Percentiles rank a stretch among this genome's conserved stretches.
phyloP scores from a whole-genome alignment of 75 land plant species.

The Isoetes taiwanensis region DNA sequence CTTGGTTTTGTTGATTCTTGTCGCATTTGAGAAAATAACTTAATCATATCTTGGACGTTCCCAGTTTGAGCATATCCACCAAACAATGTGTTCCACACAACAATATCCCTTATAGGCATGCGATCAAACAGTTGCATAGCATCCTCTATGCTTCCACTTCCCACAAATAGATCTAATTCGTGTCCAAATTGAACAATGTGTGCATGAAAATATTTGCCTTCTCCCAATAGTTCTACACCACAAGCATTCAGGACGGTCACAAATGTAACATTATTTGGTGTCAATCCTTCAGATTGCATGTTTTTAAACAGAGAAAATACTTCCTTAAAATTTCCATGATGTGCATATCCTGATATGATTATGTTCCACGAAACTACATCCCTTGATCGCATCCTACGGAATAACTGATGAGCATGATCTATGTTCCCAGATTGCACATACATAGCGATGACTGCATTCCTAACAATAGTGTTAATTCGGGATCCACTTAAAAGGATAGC shows the following conservation, averaged over 20 bases:
- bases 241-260: too few relatives aligned
- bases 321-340: constrained; percentile 12
- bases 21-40: neutral
- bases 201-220: constrained; percentile 10
- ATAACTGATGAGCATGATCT: constrained; percentile 8
- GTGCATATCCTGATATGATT: constrained; percentile 14
- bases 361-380: constrained; percentile 13
- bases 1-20: constrained; percentile 8
- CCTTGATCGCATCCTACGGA: neutral
- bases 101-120: too few relatives aligned
- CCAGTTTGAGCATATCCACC: neutral
- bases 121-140: too few relatives aligned
- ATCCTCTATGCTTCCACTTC: too few relatives aligned
- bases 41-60: neutral
- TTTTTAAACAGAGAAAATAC: constrained; percentile 3
- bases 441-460: constrained; percentile 16
- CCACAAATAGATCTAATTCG: constrained; percentile 4
- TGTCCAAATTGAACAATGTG: constrained; percentile 11
- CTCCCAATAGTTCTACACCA: too few relatives aligned
- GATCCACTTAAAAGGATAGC: neutral
- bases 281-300: too few relatives aligned
- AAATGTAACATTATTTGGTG: too few relatives aligned
- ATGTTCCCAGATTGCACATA: constrained; percentile 14
- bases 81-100: too few relatives aligned
- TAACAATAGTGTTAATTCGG: constrained; percentile 1